Evolutionary conservation across 371 early-diverging fungal species (phyloP).

Genomic region (Entomophthora muscae): DNA sequence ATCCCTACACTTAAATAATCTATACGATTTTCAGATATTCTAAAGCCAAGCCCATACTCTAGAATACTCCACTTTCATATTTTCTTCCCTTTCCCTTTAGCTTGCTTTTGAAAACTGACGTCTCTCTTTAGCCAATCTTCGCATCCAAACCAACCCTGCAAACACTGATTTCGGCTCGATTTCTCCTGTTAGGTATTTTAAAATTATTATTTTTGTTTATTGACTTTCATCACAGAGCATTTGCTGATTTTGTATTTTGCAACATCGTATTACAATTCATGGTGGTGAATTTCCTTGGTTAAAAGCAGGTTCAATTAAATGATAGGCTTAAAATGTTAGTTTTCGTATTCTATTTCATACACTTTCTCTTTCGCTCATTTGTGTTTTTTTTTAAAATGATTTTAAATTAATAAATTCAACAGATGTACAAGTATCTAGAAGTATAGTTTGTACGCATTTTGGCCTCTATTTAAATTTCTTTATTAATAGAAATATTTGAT

Average conservation of each 20-base stretch:
- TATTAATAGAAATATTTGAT: too few relatives aligned
- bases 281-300: slow-evolving; percentile 64
- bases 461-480: too few relatives aligned
- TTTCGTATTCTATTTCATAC: too few relatives aligned
- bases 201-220: not conserved
- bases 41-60: not conserved
- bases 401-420: too few relatives aligned
- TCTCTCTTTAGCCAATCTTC: slow-evolving; percentile 23
- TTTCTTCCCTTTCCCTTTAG: not conserved
- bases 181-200: slow-evolving; percentile 32
- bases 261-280: slow-evolving; percentile 46
- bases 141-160: slow-evolving; percentile 55
- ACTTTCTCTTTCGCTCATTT: too few relatives aligned
- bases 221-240: slow-evolving; percentile 27
- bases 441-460: too few relatives aligned
- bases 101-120: not conserved
- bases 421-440: too few relatives aligned
- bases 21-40: not conserved
- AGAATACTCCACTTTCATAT: not conserved
- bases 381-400: too few relatives aligned
- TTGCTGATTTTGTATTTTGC: slow-evolving; percentile 57
- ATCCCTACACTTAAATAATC: not conserved
- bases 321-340: too few relatives aligned
- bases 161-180: slow-evolving; percentile 29
- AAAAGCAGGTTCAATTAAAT: too few relatives aligned